These are phyloP conservation scores for Sherardia arvensis DNA, from an alignment of 257 asterid genomes.

Conservation along the genomic window DNA sequence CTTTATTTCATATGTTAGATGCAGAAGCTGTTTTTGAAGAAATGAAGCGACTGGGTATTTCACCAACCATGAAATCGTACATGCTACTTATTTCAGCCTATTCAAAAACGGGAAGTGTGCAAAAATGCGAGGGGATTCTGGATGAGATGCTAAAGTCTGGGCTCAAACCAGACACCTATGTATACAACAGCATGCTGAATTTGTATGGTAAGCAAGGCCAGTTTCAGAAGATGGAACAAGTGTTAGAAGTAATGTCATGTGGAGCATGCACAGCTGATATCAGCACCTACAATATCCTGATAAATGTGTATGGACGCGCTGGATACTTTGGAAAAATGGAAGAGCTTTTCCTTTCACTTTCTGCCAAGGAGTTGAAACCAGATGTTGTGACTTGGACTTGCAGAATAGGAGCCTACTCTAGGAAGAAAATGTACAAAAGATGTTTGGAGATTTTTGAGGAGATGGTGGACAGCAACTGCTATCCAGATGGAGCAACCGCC, in stretches of 20 bases:
- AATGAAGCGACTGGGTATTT: constrained; percentile 60
- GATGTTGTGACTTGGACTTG: constrained; percentile 40
- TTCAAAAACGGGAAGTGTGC: constrained; percentile 46
- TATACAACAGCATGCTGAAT: constrained; percentile 63
- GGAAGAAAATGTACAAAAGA: constrained; percentile 51
- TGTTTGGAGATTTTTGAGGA: constrained; percentile 70
- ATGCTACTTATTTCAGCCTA: constrained; percentile 74
- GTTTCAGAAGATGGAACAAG: constrained; percentile 67
- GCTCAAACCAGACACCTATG: constrained; percentile 52
- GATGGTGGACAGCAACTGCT: constrained; percentile 73
- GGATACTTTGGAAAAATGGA: constrained; percentile 73
- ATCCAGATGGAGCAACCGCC: constrained; percentile 68
- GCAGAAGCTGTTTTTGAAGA: constrained; percentile 72
- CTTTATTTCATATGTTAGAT: constrained; percentile 22
- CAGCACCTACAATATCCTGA: constrained; percentile 74
- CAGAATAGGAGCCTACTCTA: constrained; percentile 41
- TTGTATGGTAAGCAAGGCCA: constrained; percentile 72
- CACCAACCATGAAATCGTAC: constrained; percentile 77
- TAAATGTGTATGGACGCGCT: constrained; percentile 59
- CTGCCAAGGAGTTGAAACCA: constrained; percentile 38
- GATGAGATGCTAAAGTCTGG: constrained; percentile 46
- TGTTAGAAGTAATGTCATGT: constrained; percentile 37
- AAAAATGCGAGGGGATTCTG: constrained; percentile 61
- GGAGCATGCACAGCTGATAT: constrained; percentile 46
- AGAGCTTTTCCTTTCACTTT: constrained; percentile 41